A percentile compares a stretch with the other conserved stretches of the same genome.
phyloP scores from a whole-genome alignment of 805 yeast species.

The Nakazawaea holstii region DNA sequence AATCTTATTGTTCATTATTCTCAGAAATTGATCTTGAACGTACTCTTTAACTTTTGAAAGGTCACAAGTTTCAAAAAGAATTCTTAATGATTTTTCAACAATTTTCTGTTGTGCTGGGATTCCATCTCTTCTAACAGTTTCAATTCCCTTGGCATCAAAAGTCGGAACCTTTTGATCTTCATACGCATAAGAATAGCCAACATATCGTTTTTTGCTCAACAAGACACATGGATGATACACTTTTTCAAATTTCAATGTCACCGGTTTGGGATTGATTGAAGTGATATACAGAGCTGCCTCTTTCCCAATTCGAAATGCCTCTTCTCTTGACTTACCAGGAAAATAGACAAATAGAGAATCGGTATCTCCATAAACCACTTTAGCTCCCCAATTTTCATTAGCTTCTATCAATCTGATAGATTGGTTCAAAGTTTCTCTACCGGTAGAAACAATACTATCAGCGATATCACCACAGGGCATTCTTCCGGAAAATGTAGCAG shows the following conservation, averaged over 20 bases:
- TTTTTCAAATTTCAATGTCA: constrained; percentile 83
- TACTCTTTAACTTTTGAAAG: constrained; percentile 65
- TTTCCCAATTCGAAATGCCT: constrained; percentile 73
- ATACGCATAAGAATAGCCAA: constrained; percentile 73
- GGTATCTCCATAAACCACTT: constrained; percentile 95
- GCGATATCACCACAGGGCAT: constrained; percentile 97
- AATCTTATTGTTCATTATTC: constrained; percentile 57
- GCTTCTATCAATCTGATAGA: constrained; percentile 67
- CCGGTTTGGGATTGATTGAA: constrained; percentile 67
- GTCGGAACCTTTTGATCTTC: constrained; percentile 49
- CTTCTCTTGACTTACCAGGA: constrained; percentile 72
- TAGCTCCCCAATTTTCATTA: constrained; percentile 67
- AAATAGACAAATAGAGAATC: constrained; percentile 88
- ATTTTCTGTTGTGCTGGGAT: constrained; percentile 87
- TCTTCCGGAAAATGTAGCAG: constrained; percentile 92
- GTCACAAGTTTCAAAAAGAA: constrained; percentile 68
- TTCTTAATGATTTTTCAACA: constrained; percentile 61
- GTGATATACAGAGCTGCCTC: constrained; percentile 67
- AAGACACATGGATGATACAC: constrained; percentile 85
- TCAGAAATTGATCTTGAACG: constrained; percentile 59
- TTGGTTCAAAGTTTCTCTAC: constrained; percentile 72
- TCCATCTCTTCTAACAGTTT: constrained; percentile 92
- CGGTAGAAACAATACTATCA: constrained; percentile 89
- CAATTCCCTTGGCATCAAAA: constrained; percentile 96
- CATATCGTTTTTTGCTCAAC: constrained; percentile 84